phyloP scores from a whole-genome alignment of 1,284 basidiomycete species.

The Cutaneotrichosporon sp. region DNA sequence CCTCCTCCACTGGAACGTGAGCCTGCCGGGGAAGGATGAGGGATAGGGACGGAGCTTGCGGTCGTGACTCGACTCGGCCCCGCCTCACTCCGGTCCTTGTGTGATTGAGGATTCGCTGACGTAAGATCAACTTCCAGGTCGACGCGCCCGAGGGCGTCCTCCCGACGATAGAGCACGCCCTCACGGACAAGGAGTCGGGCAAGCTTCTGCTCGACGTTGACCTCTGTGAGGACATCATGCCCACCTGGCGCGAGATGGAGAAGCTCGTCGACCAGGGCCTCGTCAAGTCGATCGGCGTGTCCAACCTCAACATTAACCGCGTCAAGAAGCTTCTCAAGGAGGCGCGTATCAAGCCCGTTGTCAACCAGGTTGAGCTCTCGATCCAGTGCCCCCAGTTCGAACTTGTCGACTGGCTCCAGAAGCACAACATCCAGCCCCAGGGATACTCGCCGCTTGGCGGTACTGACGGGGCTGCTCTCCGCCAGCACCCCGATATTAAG shows the following conservation, averaged over 20 bases:
- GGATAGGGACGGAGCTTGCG: background rate
- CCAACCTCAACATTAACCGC: constrained; percentile 66
- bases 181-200: constrained; percentile 50
- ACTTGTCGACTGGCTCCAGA: constrained; percentile 63
- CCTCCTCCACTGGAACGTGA: constrained; percentile 72
- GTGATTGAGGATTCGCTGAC: background rate
- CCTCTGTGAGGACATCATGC: constrained; percentile 70
- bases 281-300: constrained; percentile 65
- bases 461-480: constrained; percentile 65
- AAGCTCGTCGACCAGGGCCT: constrained; percentile 56
- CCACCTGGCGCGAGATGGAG: constrained; percentile 64
- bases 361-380: constrained; percentile 76
- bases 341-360: constrained; percentile 60
- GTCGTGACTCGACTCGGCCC: background rate
- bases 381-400: constrained; percentile 80
- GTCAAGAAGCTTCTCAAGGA: constrained; percentile 67
- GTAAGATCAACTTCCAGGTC: constrained; percentile 47
- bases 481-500: constrained; percentile 62
- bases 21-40: constrained; percentile 14
- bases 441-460: constrained; percentile 77
- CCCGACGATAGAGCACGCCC: constrained; percentile 37
- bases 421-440: constrained; percentile 66
- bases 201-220: constrained; percentile 59
- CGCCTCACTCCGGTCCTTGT: background rate
- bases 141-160: constrained; percentile 42